A percentile compares a stretch with the other conserved stretches of the same genome.
Conservation (phyloP, 257 asterid species). For the Mitragyna speciosa region DNA sequence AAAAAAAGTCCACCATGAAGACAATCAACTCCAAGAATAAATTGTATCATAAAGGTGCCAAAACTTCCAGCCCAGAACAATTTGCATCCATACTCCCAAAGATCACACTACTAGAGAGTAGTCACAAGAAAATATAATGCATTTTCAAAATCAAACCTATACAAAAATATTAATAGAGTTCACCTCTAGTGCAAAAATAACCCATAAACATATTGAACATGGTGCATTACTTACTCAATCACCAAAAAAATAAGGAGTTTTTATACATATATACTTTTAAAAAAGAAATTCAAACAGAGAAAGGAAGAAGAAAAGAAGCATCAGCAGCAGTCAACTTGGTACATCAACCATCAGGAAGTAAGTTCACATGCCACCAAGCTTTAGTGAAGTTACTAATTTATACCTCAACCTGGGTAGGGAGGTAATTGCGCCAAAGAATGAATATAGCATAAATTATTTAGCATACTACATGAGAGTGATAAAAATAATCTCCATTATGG, state of each 20-base stretch:
- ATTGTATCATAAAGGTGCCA: background rate
- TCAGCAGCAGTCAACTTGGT: background rate
- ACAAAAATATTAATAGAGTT: background rate
- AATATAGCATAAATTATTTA: background rate
- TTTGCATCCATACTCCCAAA: background rate
- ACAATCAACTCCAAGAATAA: background rate
- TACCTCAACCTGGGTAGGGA: background rate
- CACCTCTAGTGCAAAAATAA: background rate
- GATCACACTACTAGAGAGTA: background rate
- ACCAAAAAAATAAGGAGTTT: background rate
- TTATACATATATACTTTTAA: background rate
- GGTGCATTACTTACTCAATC: background rate
- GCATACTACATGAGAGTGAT: background rate
- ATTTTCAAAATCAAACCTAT: background rate
- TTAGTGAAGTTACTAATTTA: background rate
- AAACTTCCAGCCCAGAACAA: background rate
- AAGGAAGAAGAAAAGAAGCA: background rate
- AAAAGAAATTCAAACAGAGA: background rate
- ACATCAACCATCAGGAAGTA: background rate
- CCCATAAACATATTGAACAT: background rate
- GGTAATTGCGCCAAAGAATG: background rate
- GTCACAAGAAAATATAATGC: background rate
- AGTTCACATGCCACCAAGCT: background rate
- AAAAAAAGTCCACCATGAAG: no score
- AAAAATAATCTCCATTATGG: background rate